Base-by-base conservation (phyloP, 2,329 filamentous ascomycete species). In the Nothophaeocryptopus gaeumannii region DNA sequence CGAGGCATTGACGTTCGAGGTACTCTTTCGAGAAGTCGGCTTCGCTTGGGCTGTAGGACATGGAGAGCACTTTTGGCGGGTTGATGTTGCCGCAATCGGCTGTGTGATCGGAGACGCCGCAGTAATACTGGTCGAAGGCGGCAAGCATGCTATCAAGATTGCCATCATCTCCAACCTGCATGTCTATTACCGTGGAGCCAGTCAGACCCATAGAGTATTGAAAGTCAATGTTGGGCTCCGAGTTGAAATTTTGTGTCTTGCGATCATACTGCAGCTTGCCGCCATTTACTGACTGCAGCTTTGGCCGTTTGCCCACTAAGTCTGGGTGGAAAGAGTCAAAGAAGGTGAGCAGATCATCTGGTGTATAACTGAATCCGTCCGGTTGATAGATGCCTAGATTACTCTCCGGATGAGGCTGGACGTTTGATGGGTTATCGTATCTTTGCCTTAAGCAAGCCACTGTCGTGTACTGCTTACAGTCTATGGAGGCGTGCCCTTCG, bases 11-110 rank as follows among this genome's bases (percentile, higher is more conserved):
- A 1, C 67, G 62, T 51, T 74, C 68, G 49, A 77, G 73, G 65
- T 83, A 83, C 55, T 67, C 68, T 5, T 70, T 62, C 0, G 80
- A 79, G 16, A 81, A 68, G 14, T 75, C 74, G 2, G 66, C 65
- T 64, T 82, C 79, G 30, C 72, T 70, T 35, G 75, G 75, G 38
- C 76, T 77, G 61, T 82, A 83, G 4, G 77, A 80, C 56, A 81
- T 76, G 31, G 74, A 76, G 50, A 82, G 72, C 2, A 80, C 78
- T 47, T 78, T 76, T 8, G 78, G 76, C 2, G 77, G 74, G 53
- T 73, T 68, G 65, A 73, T 78, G 8, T 67, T 66, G 4, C 74
- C 74, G 37, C 75, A 76, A 39, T 72, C 67, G 8, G 70, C 58
- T 12, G 71, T 58, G 70, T 73, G 39, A 75, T 63, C 14, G 71